Percentiles rank a stretch among this genome's conserved stretches.
phyloP scores from a whole-genome alignment of 2,329 filamentous ascomycete species.

The Hymenotorrendiella dingleyae region DNA sequence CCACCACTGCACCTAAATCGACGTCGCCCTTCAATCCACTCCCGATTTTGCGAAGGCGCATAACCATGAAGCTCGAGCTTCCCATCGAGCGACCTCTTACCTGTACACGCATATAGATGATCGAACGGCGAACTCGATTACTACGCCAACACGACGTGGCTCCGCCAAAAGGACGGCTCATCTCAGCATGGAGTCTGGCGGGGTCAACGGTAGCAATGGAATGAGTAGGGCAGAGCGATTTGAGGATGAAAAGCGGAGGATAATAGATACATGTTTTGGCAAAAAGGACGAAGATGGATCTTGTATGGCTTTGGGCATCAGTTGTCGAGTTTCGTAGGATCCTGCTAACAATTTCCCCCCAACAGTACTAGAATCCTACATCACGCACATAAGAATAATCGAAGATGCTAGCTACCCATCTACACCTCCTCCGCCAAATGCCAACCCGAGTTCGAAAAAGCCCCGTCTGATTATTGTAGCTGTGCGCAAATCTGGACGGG shows the following conservation, averaged over 20 bases:
- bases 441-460: slow-evolving; percentile 73
- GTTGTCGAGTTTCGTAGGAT: background rate
- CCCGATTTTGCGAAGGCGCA: slow-evolving; percentile 8
- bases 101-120: slow-evolving; percentile 18
- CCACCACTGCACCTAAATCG: background rate
- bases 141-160: slow-evolving; percentile 22
- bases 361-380: slow-evolving; percentile 84
- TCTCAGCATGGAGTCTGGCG: slow-evolving; percentile 29
- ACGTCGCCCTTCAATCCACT: background rate
- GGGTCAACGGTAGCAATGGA: slow-evolving; percentile 24
- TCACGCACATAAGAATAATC: slow-evolving; percentile 88
- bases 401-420: slow-evolving; percentile 84
- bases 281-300: slow-evolving; percentile 85
- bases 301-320: slow-evolving; percentile 42
- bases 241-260: slow-evolving; percentile 92
- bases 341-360: background rate
- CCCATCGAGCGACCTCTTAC: slow-evolving; percentile 3
- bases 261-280: slow-evolving; percentile 89
- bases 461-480: slow-evolving; percentile 86
- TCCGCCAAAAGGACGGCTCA: slow-evolving; percentile 31
- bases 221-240: slow-evolving; percentile 67
- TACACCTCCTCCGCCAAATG: slow-evolving; percentile 73
- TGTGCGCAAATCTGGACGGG: slow-evolving; percentile 84
- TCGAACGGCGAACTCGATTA: slow-evolving; percentile 7
- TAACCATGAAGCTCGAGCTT: slow-evolving; percentile 14